Conservation (phyloP, 2,329 filamentous ascomycete genomes). For the Penicillium paneum region DNA sequence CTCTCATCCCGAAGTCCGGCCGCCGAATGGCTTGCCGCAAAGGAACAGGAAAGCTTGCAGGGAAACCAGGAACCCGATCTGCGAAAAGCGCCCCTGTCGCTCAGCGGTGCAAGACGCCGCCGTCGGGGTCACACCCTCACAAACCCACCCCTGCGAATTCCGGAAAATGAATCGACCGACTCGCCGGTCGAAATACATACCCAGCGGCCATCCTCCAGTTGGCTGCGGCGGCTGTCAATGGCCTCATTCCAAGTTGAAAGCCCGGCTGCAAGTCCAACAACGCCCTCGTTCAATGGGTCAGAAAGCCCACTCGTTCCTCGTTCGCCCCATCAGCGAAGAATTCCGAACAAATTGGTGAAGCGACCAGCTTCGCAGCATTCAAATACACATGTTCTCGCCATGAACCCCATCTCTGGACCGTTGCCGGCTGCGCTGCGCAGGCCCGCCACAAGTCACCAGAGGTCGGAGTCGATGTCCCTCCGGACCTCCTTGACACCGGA, state of each 20-base stretch:
- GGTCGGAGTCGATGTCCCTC: conserved; percentile 53
- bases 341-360: conserved; percentile 62
- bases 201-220: conserved; percentile 48
- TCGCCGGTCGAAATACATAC: conserved; percentile 18
- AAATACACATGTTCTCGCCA: conserved; percentile 38
- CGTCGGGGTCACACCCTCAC: conserved; percentile 39
- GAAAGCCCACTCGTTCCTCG: conserved; percentile 48
- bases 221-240: conserved; percentile 56
- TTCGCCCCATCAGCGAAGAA: conserved; percentile 30
- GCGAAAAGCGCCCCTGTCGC: conserved; percentile 26
- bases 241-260: conserved; percentile 50
- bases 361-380: conserved; percentile 55
- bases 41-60: conserved; percentile 14
- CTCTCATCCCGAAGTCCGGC: conserved; percentile 16
- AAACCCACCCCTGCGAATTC: conserved; percentile 28
- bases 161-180: conserved; percentile 25
- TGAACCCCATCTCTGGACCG: conserved; percentile 28
- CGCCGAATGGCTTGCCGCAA: conserved; percentile 14
- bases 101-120: conserved; percentile 31
- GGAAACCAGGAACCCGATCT: conserved; percentile 15
- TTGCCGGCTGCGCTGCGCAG: conserved; percentile 53
- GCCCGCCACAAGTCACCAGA: conserved; percentile 62
- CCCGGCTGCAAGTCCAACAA: conserved; percentile 48
- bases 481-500: conserved; percentile 36
- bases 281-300: conserved; percentile 54